phyloP scores from a whole-genome alignment of 257 asterid species.

The Eustoma russellianum region DNA sequence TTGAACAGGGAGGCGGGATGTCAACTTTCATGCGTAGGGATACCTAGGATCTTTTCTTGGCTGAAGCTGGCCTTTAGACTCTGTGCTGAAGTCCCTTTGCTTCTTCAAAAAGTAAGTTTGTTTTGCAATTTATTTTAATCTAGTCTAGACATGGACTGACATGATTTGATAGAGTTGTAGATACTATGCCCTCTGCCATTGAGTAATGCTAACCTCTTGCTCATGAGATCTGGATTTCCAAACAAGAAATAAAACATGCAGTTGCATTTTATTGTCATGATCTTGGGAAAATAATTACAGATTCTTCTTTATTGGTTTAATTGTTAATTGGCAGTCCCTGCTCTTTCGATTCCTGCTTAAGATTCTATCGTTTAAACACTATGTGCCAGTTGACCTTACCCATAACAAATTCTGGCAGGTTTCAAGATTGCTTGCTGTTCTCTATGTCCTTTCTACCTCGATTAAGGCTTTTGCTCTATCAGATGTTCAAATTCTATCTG shows the following conservation, averaged over 20 bases:
- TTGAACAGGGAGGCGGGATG: constrained; percentile 46
- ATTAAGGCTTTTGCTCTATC: constrained; percentile 43
- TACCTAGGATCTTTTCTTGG: constrained; percentile 42
- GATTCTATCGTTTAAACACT: constrained; percentile 2
- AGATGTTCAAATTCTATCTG: constrained; percentile 46
- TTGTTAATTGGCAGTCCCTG: no score
- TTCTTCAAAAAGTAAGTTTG: constrained; percentile 61
- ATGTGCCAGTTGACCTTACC: constrained; percentile 16
- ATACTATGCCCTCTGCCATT: no score
- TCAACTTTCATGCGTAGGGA: constrained; percentile 51
- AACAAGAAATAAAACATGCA: no score
- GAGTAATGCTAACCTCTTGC: no score
- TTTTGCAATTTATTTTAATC: not conserved
- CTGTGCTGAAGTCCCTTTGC: constrained; percentile 68
- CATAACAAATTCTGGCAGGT: constrained; percentile 43
- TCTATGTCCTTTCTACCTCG: constrained; percentile 67
- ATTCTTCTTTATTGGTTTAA: no score
- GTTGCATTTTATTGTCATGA: no score
- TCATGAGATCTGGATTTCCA: no score
- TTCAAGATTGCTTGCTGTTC: constrained; percentile 69
- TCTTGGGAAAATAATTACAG: no score
- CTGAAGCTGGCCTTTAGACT: constrained; percentile 70
- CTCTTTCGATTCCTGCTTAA: not conserved
- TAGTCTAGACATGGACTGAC: no score
- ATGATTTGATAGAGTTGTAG: no score